Evolutionary conservation across 2,329 filamentous ascomycete genomes (phyloP).

Genomic region (Apiospora marii): DNA sequence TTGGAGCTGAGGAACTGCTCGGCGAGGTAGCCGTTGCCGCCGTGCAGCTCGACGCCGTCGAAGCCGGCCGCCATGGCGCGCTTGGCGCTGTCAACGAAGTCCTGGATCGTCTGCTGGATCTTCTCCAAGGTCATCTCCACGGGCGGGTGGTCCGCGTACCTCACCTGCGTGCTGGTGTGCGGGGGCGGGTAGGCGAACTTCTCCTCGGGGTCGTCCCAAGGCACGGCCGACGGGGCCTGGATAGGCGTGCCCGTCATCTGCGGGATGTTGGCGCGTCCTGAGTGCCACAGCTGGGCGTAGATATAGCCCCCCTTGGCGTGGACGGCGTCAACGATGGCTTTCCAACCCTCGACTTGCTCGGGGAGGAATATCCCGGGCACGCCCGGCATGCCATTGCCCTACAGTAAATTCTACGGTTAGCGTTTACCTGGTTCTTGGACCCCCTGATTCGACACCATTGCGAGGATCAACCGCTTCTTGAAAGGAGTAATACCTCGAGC

Average conservation of each 20-base stretch:
- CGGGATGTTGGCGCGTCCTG: slow-evolving; percentile 54
- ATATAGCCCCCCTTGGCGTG: slow-evolving; percentile 66
- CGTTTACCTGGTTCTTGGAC: background rate
- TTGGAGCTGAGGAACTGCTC: slow-evolving; percentile 36
- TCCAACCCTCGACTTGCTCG: slow-evolving; percentile 64
- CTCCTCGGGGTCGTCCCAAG: slow-evolving; percentile 32
- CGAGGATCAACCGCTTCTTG: background rate
- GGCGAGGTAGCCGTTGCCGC: slow-evolving; percentile 35
- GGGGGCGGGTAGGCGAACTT: slow-evolving; percentile 34
- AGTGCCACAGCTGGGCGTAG: slow-evolving; percentile 67
- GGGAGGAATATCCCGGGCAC: slow-evolving; percentile 63
- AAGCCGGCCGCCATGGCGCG: slow-evolving; percentile 51
- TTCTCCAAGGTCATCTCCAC: slow-evolving; percentile 46
- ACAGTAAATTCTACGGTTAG: background rate
- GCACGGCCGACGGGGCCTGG: slow-evolving; percentile 29
- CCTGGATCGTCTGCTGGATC: slow-evolving; percentile 36
- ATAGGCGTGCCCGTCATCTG: slow-evolving; percentile 30
- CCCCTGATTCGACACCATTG: background rate
- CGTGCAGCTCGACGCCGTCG: slow-evolving; percentile 54
- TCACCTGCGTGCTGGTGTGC: slow-evolving; percentile 26
- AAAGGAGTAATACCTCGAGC: slow-evolving; percentile 38
- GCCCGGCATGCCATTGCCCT: slow-evolving; percentile 44
- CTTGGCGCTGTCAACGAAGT: slow-evolving; percentile 36
- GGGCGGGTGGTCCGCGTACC: slow-evolving; percentile 44
- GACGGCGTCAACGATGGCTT: slow-evolving; percentile 63